Evolutionary conservation across 208 protist genomes (phyloP), one percentile per base, ranked within the genome.

Genomic region (Trypanosoma avium): DNA sequence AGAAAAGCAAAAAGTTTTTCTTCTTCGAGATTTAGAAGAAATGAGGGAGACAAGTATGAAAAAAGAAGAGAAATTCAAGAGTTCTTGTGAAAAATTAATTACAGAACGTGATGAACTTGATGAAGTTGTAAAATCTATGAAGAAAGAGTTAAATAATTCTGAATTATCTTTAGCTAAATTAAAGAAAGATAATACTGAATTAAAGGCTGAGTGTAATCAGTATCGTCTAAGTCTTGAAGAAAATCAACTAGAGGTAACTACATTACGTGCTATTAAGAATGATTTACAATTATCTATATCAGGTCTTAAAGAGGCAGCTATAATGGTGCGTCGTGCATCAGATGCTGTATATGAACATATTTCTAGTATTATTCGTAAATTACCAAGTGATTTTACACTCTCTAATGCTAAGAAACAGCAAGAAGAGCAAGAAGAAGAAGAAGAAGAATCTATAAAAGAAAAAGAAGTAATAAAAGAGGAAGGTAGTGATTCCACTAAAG

Each of bases 21-120:
- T 70, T 35, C 30, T 70, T 17, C 46, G 42, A 3, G 65, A 70
- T 26, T 27, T 49, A 33, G 56, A 70, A 9, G 24, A 26, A 19
- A 54, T 53, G 58, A 58, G 82, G 8, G 50, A 61, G 40, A 53
- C 75, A 8, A 43, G 77, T 10, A 50, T 58, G 12, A 59, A 74
- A 47, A 15, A 70, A 12, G 75, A 71, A 36, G 54, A 61, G 40
- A 29, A 54, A 19, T 32, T 88, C 50, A 26, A n/a, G 24, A 36
- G 68, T 2, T 43, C 50, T 3, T 60, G 59, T 21, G 35, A 46
- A 4, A 74, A 78, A 53, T 61, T 67, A 40, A 43, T 46, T 6
- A 57, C 63, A 8, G 70, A 82, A 47, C 70, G 64, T 32, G 50
- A 67, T 13, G 66, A 68, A 50, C 61, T 86, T 6, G 45, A 63